Conservation (phyloP, 108 stramenopile genomes). For the Skeletonema menzelii region DNA sequence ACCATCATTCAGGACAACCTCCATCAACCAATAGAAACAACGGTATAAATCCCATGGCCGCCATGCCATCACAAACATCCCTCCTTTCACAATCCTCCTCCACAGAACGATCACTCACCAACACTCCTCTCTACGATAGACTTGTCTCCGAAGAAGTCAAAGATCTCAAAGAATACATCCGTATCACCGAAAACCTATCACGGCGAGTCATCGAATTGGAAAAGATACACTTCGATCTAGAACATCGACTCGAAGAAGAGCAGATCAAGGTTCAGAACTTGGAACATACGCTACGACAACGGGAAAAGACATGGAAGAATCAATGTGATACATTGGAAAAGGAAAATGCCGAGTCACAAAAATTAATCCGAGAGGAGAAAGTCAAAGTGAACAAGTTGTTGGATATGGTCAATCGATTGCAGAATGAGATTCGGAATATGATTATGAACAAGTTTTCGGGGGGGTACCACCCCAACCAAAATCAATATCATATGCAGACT, state of each 20-base stretch:
- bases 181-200: constrained; percentile 49
- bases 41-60: constrained; percentile 4
- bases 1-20: constrained; percentile 9
- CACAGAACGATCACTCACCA: constrained; percentile 7
- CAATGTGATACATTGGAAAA: constrained; percentile 16
- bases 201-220: constrained; percentile 39
- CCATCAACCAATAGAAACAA: constrained; percentile 7
- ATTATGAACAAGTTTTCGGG: constrained; percentile 50
- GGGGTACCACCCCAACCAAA: neutral
- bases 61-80: constrained; percentile 14
- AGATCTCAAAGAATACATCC: constrained; percentile 51
- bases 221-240: constrained; percentile 44
- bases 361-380: constrained; percentile 33
- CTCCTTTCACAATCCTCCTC: constrained; percentile 10
- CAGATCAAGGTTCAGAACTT: constrained; percentile 20
- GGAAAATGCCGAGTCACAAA: constrained; percentile 28
- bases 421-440: constrained; percentile 57
- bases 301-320: constrained; percentile 39
- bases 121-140: constrained; percentile 57
- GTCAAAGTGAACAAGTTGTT: constrained; percentile 45
- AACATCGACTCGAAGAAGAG: constrained; percentile 44
- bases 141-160: constrained; percentile 56
- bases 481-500: constrained; percentile 1
- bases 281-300: constrained; percentile 35
- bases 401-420: constrained; percentile 57